Conservation (phyloP, 2,329 filamentous ascomycete species). For the Lasiodiplodia sp. region DNA sequence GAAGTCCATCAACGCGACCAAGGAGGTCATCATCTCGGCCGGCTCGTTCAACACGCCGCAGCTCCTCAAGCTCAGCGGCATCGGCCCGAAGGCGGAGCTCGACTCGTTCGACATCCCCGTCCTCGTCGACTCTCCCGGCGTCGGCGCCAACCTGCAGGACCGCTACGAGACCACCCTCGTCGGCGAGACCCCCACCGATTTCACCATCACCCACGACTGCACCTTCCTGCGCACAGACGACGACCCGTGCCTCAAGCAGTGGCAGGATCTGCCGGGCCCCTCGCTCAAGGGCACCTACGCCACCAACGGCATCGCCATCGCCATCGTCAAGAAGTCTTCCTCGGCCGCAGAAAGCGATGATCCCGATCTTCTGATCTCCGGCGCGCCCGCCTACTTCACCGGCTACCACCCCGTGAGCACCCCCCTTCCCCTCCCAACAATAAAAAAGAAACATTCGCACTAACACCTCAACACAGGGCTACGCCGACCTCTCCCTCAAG, state of each 20-base stretch:
- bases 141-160: constrained; percentile 70
- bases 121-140: constrained; percentile 65
- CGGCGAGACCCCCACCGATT: constrained; percentile 32
- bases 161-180: constrained; percentile 58
- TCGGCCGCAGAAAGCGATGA: constrained; percentile 56
- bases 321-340: constrained; percentile 49
- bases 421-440: not conserved
- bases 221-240: constrained; percentile 40
- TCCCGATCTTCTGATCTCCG: constrained; percentile 54
- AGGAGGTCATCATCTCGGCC: constrained; percentile 55
- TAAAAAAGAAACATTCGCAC: not conserved
- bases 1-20: constrained; percentile 51
- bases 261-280: constrained; percentile 30
- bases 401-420: constrained; percentile 60
- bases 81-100: constrained; percentile 64
- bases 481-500: constrained; percentile 53
- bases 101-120: constrained; percentile 59
- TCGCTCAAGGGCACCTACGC: constrained; percentile 52
- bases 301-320: constrained; percentile 62
- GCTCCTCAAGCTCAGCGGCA: constrained; percentile 69
- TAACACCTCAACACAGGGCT: constrained; percentile 43
- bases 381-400: constrained; percentile 61
- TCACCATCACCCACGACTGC: constrained; percentile 35
- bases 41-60: constrained; percentile 71
- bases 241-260: constrained; percentile 48